Percentiles rank a stretch among this genome's conserved stretches.
Evolutionary conservation across 2,329 filamentous ascomycete species (phyloP).

Genomic region (Ilyonectria destructans): DNA sequence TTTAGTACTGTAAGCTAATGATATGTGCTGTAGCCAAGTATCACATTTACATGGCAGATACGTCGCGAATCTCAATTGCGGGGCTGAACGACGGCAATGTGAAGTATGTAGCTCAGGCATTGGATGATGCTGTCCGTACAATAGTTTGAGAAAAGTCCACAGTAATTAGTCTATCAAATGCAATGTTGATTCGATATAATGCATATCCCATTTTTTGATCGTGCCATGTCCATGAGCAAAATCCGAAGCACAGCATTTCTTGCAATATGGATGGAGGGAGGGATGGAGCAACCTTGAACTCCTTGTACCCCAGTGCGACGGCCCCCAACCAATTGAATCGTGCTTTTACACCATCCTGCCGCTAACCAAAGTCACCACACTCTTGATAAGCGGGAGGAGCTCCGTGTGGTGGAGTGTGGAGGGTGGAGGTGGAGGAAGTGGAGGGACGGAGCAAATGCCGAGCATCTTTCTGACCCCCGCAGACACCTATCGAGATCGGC

Average conservation of each 20-base stretch:
- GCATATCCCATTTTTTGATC: not conserved
- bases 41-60: conserved; percentile 32
- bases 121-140: conserved; percentile 23
- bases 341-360: not conserved
- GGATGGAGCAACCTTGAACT: not conserved
- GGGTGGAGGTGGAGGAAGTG: conserved; percentile 3
- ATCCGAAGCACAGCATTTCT: not conserved
- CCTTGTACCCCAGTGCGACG: not conserved
- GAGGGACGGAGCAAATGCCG: conserved; percentile 6
- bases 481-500: conserved; percentile 2
- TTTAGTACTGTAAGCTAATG: not conserved
- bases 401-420: not conserved
- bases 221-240: no score
- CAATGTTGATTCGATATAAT: not conserved
- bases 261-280: not conserved
- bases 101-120: conserved; percentile 22
- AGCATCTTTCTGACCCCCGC: not conserved
- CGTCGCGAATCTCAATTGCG: conserved; percentile 28
- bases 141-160: not conserved
- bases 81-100: conserved; percentile 31
- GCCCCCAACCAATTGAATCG: not conserved
- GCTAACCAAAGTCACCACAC: not conserved
- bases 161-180: not conserved
- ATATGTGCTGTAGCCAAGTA: conserved; percentile 9
- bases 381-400: conserved; percentile 13